Conservation (phyloP, 108 stramenopile genomes). For the Stephanodiscus minutulus region DNA sequence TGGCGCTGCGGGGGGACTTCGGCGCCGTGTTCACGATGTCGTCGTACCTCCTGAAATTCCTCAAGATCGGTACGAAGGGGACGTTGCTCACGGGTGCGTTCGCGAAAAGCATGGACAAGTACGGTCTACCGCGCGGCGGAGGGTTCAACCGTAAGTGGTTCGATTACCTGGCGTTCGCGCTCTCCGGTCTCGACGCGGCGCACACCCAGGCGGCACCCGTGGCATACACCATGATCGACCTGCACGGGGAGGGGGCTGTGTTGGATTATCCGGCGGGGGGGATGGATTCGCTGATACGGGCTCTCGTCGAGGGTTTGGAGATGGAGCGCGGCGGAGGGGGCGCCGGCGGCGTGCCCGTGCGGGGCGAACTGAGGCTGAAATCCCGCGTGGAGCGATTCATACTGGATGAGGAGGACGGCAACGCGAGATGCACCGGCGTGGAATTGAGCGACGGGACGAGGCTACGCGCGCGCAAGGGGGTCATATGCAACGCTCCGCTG, state of each 20-base stretch:
- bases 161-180: conserved; percentile 83
- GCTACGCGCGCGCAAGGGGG: conserved; percentile 69
- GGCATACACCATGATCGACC: conserved; percentile 90
- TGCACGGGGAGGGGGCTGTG: conserved; percentile 71
- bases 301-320: conserved; percentile 72
- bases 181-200: conserved; percentile 83
- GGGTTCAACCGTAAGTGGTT: conserved; percentile 70
- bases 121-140: conserved; percentile 51
- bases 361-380: conserved; percentile 54
- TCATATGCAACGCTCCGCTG: conserved; percentile 85
- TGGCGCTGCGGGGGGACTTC: conserved; percentile 72
- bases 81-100: conserved; percentile 70
- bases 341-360: background rate
- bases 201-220: conserved; percentile 89
- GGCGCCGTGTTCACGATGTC: conserved; percentile 45
- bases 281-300: conserved; percentile 80
- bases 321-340: conserved; percentile 52
- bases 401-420: conserved; percentile 59
- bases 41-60: conserved; percentile 57
- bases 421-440: conserved; percentile 69
- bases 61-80: conserved; percentile 70
- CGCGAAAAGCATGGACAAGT: conserved; percentile 56
- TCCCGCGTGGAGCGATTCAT: conserved; percentile 58
- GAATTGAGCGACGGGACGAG: conserved; percentile 57
- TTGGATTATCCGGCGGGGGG: conserved; percentile 89